phyloP scores from a whole-genome alignment of 192 early-diverging fungal species.

The Coemansia guatemalensis region DNA sequence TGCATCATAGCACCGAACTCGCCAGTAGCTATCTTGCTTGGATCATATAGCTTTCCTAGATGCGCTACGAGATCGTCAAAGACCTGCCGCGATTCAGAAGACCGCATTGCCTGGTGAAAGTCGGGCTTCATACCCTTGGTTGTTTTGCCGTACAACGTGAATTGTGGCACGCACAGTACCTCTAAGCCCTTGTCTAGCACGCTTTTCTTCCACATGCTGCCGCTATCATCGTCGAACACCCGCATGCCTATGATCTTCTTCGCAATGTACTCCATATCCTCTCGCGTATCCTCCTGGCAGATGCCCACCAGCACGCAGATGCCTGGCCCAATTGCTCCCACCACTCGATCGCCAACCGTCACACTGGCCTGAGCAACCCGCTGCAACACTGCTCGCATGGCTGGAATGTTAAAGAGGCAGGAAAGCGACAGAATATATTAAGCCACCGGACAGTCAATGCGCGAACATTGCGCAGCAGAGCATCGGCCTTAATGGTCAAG shows the following conservation, averaged over 20 bases:
- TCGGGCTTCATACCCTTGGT: conserved; percentile 88
- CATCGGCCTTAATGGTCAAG: neutral
- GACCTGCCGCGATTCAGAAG: conserved; percentile 61
- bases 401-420: neutral
- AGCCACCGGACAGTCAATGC: neutral
- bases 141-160: conserved; percentile 85
- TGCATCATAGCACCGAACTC: conserved; percentile 97
- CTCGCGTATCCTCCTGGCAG: conserved; percentile 61
- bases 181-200: conserved; percentile 73
- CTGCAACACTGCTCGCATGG: conserved; percentile 68
- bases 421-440: neutral
- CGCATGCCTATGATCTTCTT: conserved; percentile 77
- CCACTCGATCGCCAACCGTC: conserved; percentile 67
- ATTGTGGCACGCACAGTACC: conserved; percentile 89
- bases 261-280: conserved; percentile 85
- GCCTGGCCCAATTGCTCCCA: conserved; percentile 80
- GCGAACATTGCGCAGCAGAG: neutral
- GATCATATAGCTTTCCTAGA: conserved; percentile 61
- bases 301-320: conserved; percentile 77
- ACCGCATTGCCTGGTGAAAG: conserved; percentile 89
- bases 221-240: conserved; percentile 70
- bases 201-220: conserved; percentile 76
- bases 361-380: conserved; percentile 64
- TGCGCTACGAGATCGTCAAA: conserved; percentile 75
- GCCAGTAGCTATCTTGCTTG: conserved; percentile 73